phyloP scores from a whole-genome alignment of 1,284 basidiomycete species.

The Rhodotorula sp. region DNA sequence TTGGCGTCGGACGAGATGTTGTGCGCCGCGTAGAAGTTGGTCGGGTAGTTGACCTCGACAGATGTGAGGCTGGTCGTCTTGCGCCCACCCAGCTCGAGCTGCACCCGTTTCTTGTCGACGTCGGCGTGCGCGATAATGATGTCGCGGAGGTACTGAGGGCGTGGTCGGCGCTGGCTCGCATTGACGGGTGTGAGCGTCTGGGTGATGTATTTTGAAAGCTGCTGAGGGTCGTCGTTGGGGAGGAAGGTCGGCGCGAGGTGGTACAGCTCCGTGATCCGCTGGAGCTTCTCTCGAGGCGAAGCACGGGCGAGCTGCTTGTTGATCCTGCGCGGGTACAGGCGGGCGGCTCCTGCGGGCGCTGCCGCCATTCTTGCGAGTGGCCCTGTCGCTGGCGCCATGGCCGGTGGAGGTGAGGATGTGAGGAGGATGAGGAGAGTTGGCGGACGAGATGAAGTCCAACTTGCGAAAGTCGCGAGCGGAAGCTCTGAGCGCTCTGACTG shows the following conservation, averaged over 20 bases:
- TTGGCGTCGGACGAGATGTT: too few species aligned
- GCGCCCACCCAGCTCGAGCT: slow-evolving; percentile 7
- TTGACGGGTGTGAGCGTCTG: neutral
- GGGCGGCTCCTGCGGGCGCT: neutral
- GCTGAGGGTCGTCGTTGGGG: slow-evolving; percentile 1
- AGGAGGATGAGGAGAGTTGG: too few species aligned
- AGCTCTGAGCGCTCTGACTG: too few species aligned
- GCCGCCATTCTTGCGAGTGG: neutral
- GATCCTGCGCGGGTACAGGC: neutral
- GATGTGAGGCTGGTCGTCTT: slow-evolving; percentile 3
- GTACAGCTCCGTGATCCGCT: slow-evolving; percentile 25
- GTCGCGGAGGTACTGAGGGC: slow-evolving; percentile 11
- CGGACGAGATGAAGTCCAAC: too few species aligned
- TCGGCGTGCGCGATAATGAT: slow-evolving; percentile 3
- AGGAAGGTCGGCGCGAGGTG: slow-evolving; percentile 33
- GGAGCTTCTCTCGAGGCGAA: neutral
- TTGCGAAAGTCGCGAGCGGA: too few species aligned
- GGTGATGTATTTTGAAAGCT: slow-evolving; percentile 5
- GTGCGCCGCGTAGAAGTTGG: neutral
- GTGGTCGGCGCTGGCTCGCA: neutral
- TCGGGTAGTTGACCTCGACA: slow-evolving; percentile 2
- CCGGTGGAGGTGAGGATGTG: too few species aligned
- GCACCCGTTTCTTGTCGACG: slow-evolving; percentile 25
- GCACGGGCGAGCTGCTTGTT: too few species aligned
- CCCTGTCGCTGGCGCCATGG: too few species aligned